Evolutionary conservation across 371 early-diverging fungal genomes (phyloP).

Genomic region (Apophysomyces elegans): DNA sequence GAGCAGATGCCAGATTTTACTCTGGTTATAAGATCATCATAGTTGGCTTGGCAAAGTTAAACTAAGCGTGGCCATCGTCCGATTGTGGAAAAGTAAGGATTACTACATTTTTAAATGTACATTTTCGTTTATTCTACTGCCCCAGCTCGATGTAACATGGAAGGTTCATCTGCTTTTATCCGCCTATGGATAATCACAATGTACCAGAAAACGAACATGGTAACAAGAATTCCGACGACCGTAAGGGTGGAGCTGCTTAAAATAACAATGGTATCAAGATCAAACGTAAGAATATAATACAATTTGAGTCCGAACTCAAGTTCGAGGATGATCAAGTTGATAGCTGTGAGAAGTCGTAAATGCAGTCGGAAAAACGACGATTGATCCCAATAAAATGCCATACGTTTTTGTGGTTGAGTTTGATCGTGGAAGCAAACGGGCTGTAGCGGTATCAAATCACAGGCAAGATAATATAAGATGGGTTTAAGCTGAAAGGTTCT

Average conservation of each 20-base stretch:
- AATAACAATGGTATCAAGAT: conserved; percentile 42
- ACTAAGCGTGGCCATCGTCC: no score
- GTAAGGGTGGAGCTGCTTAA: conserved; percentile 39
- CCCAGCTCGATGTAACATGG: conserved; percentile 23
- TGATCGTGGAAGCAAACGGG: conserved; percentile 25
- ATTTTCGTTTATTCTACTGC: conserved; percentile 19
- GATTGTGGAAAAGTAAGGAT: background rate
- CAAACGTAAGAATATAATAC: conserved; percentile 44
- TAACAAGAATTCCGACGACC: conserved; percentile 33
- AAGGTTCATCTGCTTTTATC: conserved; percentile 31
- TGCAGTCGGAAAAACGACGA: conserved; percentile 36
- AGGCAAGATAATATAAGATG: conserved; percentile 41
- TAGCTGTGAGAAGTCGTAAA: conserved; percentile 38
- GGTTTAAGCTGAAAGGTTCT: conserved; percentile 45
- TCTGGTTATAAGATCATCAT: background rate
- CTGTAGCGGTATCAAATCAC: conserved; percentile 36
- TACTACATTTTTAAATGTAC: background rate
- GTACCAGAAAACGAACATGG: conserved; percentile 33
- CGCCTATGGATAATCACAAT: conserved; percentile 28
- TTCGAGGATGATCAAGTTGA: conserved; percentile 40
- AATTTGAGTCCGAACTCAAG: conserved; percentile 47
- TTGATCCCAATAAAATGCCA: conserved; percentile 40
- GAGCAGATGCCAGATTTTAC: background rate
- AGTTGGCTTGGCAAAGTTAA: background rate
- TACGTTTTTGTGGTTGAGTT: conserved; percentile 27